Evolutionary conservation across 164 flowering plant genomes (phyloP).

Genomic region (Stephania cephalantha): DNA sequence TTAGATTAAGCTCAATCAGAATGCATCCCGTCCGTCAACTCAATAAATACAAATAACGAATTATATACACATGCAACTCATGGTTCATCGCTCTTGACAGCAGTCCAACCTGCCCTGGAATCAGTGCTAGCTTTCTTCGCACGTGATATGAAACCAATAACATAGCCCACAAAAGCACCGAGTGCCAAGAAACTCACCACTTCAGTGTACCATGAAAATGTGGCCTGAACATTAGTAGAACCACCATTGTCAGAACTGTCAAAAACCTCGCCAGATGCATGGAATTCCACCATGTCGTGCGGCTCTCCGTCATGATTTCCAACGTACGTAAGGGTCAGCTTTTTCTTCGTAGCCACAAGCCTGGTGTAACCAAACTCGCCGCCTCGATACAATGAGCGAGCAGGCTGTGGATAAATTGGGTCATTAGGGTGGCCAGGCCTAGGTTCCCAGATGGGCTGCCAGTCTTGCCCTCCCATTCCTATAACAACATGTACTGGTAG

Average conservation of each 20-base stretch:
- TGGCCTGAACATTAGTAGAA: constrained; percentile 14
- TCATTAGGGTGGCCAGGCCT: constrained; percentile 55
- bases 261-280: constrained; percentile 50
- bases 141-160: constrained; percentile 57
- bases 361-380: constrained; percentile 93
- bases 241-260: constrained; percentile 18
- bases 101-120: constrained; percentile 37
- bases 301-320: constrained; percentile 93
- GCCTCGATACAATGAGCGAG: constrained; percentile 61
- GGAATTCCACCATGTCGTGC: constrained; percentile 75
- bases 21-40: neutral
- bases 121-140: constrained; percentile 31
- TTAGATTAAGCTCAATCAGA: neutral
- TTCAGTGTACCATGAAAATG: constrained; percentile 43
- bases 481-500: constrained; percentile 84
- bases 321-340: constrained; percentile 60
- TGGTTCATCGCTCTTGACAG: constrained; percentile 51
- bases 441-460: constrained; percentile 90
- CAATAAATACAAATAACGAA: no score
- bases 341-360: constrained; percentile 67
- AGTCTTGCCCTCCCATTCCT: constrained; percentile 98
- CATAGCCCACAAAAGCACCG: constrained; percentile 64
- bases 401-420: constrained; percentile 81
- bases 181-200: constrained; percentile 53
- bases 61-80: neutral